Evolutionary conservation across 2,329 filamentous ascomycete species (phyloP).

Genomic region (Colletotrichum eremochloae): DNA sequence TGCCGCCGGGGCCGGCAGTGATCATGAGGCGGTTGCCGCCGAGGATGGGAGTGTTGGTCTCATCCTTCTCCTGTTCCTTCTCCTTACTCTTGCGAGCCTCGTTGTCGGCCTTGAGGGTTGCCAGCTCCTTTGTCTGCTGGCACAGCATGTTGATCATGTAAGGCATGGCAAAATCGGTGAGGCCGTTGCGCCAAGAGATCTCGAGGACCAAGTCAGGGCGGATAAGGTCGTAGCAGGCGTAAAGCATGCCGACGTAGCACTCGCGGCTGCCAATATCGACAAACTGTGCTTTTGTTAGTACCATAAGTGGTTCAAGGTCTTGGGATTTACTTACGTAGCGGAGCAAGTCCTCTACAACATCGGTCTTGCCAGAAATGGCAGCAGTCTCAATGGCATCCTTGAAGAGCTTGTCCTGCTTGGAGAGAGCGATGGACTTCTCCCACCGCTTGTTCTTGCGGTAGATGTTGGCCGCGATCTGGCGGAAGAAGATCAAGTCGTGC

Average conservation of each 20-base stretch:
- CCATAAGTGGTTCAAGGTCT: slow-evolving; percentile 16
- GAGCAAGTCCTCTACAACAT: slow-evolving; percentile 94
- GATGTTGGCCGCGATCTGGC: slow-evolving; percentile 97
- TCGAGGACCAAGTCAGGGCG: slow-evolving; percentile 93
- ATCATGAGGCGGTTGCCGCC: slow-evolving; percentile 93
- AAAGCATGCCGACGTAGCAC: slow-evolving; percentile 99
- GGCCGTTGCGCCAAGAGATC: slow-evolving; percentile 94
- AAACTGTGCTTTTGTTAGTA: slow-evolving; percentile 73
- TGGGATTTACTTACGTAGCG: slow-evolving; percentile 85
- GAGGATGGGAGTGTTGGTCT: slow-evolving; percentile 94
- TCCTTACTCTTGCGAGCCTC: slow-evolving; percentile 90
- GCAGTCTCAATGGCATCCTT: slow-evolving; percentile 99
- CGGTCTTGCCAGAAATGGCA: slow-evolving; percentile 88
- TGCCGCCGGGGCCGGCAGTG: slow-evolving; percentile 82
- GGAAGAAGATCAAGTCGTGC: slow-evolving; percentile 98
- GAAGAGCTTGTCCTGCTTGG: slow-evolving; percentile 99
- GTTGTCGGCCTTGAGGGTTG: slow-evolving; percentile 91
- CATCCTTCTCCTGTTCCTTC: slow-evolving; percentile 80
- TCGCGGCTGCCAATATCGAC: slow-evolving; percentile 99
- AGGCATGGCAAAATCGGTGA: slow-evolving; percentile 98
- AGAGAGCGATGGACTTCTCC: slow-evolving; percentile 98
- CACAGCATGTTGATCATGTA: slow-evolving; percentile 99
- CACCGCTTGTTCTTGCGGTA: slow-evolving; percentile 99
- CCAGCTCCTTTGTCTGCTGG: slow-evolving; percentile 89
- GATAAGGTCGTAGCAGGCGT: slow-evolving; percentile 97